Base-by-base conservation (phyloP, 2,329 filamentous ascomycete species). In the Fusarium sp. region DNA sequence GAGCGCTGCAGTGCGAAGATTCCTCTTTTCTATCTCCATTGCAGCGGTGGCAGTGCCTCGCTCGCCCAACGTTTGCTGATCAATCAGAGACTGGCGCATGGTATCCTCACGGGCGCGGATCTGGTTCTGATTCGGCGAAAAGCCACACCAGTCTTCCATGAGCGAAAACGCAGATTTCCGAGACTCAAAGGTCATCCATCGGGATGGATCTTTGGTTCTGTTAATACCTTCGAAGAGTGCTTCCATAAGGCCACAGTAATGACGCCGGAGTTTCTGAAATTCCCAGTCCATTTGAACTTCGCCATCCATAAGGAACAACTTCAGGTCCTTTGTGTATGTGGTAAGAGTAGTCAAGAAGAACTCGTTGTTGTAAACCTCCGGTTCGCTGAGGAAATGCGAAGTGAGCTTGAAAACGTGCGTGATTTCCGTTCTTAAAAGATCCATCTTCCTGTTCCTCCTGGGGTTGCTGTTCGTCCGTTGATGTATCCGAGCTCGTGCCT, bases 91-190 rank as follows among this genome's bases (percentile, higher is more conserved):
- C 71, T 94, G 92, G 42, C 93, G 87, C 91, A 97, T 97, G 36
- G 88, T 91, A 65, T 97, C 92, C 79, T 97, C 94, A 65, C 93
- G 87, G 60, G 91, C 89, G 7, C 90, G 88, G 40, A 97, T 92
- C 69, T 97, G 92, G 15, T 83, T 85, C 76, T 97, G 93, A 69
- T 97, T 97, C 0, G 94, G 93, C 9, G 94, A 97, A 77, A 97
- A 97, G 4, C 96, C 96, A 77, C 96, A 99, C 97, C 97, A 99
- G 70, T 98, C 95, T 79, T 99, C 96, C 94, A 99, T 98, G 47
- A 99, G 82, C 1, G 94, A 91, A 76, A 99, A 99, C 0, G 95
- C 92, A 7, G 96, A 97, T 77, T 97, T 97, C 40, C 97, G 87
- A 13, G 94, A 93, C 77, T 99, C 96, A 75, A 99, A 99, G 0